Evolutionary conservation across 352 stramenopile species (phyloP).

Genomic region (Pythium aphanidermatum): DNA sequence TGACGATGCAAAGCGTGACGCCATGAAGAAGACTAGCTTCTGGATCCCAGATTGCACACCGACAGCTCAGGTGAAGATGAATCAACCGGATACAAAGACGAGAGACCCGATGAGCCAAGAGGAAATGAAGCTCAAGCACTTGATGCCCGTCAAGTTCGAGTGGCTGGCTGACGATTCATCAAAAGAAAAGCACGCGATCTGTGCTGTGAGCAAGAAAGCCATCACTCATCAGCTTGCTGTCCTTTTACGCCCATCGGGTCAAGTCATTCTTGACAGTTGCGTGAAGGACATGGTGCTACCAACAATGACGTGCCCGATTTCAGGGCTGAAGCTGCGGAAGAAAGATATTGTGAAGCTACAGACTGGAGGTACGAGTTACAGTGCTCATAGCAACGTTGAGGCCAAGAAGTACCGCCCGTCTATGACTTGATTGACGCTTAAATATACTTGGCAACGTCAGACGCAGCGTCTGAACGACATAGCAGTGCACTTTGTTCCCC

Average conservation of each 20-base stretch:
- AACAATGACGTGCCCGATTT: slow-evolving; percentile 81
- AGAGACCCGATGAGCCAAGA: slow-evolving; percentile 80
- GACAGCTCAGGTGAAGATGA: slow-evolving; percentile 36
- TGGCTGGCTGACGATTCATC: slow-evolving; percentile 32
- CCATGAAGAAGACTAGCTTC: slow-evolving; percentile 80
- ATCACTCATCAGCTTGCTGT: slow-evolving; percentile 76
- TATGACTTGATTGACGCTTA: slow-evolving; percentile 53
- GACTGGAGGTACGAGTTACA: slow-evolving; percentile 70
- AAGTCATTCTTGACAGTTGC: slow-evolving; percentile 75
- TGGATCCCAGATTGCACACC: slow-evolving; percentile 85
- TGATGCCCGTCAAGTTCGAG: slow-evolving; percentile 84
- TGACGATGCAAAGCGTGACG: slow-evolving; percentile 61
- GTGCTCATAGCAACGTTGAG: slow-evolving; percentile 80
- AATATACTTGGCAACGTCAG: slow-evolving; percentile 46
- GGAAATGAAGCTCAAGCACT: slow-evolving; percentile 81
- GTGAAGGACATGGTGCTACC: slow-evolving; percentile 81
- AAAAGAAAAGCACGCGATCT: slow-evolving; percentile 44
- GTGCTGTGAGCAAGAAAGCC: slow-evolving; percentile 77
- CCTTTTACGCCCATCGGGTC: slow-evolving; percentile 68
- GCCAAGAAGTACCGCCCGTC: slow-evolving; percentile 82
- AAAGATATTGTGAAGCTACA: slow-evolving; percentile 83
- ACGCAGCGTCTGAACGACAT: slow-evolving; percentile 30
- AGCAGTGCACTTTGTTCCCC: slow-evolving; percentile 41
- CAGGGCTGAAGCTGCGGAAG: slow-evolving; percentile 78
- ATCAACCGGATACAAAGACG: slow-evolving; percentile 64